phyloP scores from a whole-genome alignment of 2,329 filamentous ascomycete species.

The Monosporascus sp. region DNA sequence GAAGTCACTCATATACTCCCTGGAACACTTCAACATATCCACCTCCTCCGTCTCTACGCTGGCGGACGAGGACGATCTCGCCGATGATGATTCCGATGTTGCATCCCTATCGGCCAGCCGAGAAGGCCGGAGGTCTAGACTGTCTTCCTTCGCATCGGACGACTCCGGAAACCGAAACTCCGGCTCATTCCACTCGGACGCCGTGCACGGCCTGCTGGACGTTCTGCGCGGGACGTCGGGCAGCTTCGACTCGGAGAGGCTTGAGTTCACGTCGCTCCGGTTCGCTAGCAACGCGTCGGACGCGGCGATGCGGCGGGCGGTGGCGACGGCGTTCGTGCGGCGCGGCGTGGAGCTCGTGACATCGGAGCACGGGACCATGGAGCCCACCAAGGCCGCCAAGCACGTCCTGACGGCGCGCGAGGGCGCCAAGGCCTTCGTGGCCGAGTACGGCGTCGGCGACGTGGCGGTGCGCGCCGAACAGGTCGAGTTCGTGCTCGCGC shows the following conservation, averaged over 20 bases:
- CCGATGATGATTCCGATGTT: constrained; percentile 59
- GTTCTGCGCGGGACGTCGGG: constrained; percentile 69
- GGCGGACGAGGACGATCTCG: constrained; percentile 60
- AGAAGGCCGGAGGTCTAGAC: constrained; percentile 61
- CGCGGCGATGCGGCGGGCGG: constrained; percentile 77
- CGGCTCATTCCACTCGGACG: constrained; percentile 75
- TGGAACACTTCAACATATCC: constrained; percentile 48
- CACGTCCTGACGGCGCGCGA: constrained; percentile 50
- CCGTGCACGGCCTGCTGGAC: constrained; percentile 80
- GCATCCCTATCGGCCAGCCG: constrained; percentile 44
- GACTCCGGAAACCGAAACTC: constrained; percentile 56
- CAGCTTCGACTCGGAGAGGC: constrained; percentile 75
- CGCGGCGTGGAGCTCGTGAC: constrained; percentile 65
- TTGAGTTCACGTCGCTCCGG: constrained; percentile 90
- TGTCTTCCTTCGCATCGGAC: constrained; percentile 68
- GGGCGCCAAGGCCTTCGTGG: constrained; percentile 51
- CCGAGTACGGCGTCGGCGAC: constrained; percentile 56
- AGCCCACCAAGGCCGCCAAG: constrained; percentile 60
- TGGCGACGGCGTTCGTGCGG: constrained; percentile 80
- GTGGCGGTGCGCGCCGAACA: constrained; percentile 67
- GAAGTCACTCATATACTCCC: constrained; percentile 50
- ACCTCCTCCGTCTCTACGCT: constrained; percentile 53
- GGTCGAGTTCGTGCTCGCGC: constrained; percentile 73
- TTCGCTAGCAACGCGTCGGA: constrained; percentile 89
- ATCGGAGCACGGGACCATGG: constrained; percentile 45